Evolutionary conservation across 2,329 filamentous ascomycete genomes (phyloP).

Genomic region (Scedosporium apiospermum): DNA sequence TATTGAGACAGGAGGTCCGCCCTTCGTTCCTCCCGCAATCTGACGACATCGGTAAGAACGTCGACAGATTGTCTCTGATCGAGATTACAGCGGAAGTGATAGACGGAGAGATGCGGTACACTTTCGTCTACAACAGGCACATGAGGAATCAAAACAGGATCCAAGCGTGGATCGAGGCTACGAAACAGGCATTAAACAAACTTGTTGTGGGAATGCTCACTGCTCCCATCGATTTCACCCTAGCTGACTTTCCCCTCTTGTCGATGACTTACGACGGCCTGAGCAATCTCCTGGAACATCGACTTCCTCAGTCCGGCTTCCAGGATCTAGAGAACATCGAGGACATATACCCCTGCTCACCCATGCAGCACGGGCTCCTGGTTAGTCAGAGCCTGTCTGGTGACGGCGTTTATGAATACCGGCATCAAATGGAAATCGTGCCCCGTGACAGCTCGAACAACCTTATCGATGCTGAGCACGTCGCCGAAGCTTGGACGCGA

Average conservation of each 20-base stretch:
- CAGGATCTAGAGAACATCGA: conserved; percentile 14
- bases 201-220: conserved; percentile 11
- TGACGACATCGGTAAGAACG: conserved; percentile 3
- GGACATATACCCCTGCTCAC: conserved; percentile 27
- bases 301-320: conserved; percentile 13
- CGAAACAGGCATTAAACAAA: no score
- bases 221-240: conserved; percentile 14
- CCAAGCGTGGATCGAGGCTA: no score
- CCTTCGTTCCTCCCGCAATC: neutral
- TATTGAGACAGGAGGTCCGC: conserved; percentile 1
- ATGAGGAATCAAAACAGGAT: no score
- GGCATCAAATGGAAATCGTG: no score
- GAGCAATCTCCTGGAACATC: conserved; percentile 12
- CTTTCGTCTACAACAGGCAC: no score
- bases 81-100: no score
- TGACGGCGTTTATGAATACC: no score
- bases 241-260: conserved; percentile 24
- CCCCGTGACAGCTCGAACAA: neutral
- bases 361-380: conserved; percentile 25
- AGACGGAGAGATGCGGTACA: no score
- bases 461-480: conserved; percentile 2
- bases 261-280: conserved; percentile 19
- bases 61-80: conserved; percentile 11
- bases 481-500: conserved; percentile 12
- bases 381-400: conserved; percentile 18